A percentile compares a stretch with the other conserved stretches of the same genome.
These are phyloP conservation scores for Epichloe sibirici DNA, from an alignment of 2,329 filamentous ascomycete genomes.

Conservation along the genomic window DNA sequence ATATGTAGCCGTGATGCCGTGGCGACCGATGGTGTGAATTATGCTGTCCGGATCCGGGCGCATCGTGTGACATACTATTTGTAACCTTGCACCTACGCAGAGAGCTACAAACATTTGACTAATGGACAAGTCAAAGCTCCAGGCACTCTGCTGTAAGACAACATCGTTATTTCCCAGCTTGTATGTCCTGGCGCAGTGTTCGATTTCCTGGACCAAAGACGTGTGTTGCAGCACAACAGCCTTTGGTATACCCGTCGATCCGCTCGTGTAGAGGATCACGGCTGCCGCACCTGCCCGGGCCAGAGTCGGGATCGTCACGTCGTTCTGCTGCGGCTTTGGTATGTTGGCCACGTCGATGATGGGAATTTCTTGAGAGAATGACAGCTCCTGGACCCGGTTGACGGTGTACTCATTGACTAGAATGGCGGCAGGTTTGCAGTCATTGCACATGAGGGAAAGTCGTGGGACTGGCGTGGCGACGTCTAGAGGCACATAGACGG, in stretches of 20 bases:
- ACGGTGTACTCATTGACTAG: neutral
- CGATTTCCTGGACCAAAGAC: conserved; percentile 18
- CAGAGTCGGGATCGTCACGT: neutral
- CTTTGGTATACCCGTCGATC: conserved; percentile 26
- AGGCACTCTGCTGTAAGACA: conserved; percentile 27
- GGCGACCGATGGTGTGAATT: conserved; percentile 20
- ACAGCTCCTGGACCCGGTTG: neutral
- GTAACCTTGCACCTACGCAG: conserved; percentile 22
- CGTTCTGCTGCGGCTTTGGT: neutral
- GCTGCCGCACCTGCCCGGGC: conserved; percentile 4
- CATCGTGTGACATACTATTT: conserved; percentile 18
- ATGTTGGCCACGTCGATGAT: neutral
- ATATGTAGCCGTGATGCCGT: conserved; percentile 24
- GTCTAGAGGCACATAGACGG: conserved; percentile 30
- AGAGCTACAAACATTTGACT: conserved; percentile 25
- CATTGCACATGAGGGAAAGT: neutral
- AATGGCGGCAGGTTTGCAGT: neutral
- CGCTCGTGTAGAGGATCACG: conserved; percentile 22
- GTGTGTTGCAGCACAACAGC: conserved; percentile 23
- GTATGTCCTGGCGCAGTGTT: conserved; percentile 10
- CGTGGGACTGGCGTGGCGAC: neutral
- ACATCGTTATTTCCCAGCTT: conserved; percentile 12
- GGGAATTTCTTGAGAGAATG: neutral
- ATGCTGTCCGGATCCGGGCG: conserved; percentile 22
- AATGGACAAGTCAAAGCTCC: conserved; percentile 29